These are phyloP conservation scores for Porogramme epimiltina DNA, from an alignment of 1,284 basidiomycete genomes.

Conservation along the genomic window DNA sequence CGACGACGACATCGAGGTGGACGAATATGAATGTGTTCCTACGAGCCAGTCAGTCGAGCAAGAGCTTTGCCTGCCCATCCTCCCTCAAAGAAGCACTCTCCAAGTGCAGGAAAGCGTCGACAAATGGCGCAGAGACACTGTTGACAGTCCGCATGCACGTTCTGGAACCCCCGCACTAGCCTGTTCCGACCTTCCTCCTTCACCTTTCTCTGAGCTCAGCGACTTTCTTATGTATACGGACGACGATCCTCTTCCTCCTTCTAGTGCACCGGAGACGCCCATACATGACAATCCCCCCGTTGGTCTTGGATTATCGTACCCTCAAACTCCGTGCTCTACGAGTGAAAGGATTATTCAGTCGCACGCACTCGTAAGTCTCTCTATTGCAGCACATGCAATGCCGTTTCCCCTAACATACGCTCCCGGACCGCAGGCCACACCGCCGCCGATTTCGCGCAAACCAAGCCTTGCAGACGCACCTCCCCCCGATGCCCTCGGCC, in stretches of 20 bases:
- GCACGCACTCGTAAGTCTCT: too few relatives aligned
- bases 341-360: too few relatives aligned
- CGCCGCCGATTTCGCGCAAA: slow-evolving; percentile 10
- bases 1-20: slow-evolving; percentile 18
- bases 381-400: too few relatives aligned
- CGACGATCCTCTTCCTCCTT: slow-evolving; percentile 3
- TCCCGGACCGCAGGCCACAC: too few relatives aligned
- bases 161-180: neutral
- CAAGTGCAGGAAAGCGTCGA: slow-evolving; percentile 42
- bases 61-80: slow-evolving; percentile 44
- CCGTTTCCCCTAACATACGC: too few relatives aligned
- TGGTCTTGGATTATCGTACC: slow-evolving; percentile 1
- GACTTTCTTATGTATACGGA: slow-evolving; percentile 31
- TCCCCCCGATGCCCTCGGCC: slow-evolving; percentile 18
- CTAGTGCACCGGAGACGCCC: neutral
- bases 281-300: slow-evolving; percentile 1
- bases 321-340: slow-evolving; percentile 19
- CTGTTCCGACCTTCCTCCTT: slow-evolving; percentile 8
- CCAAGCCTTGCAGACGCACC: neutral
- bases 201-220: slow-evolving; percentile 7
- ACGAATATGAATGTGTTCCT: slow-evolving; percentile 49
- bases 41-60: slow-evolving; percentile 72
- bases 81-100: slow-evolving; percentile 26
- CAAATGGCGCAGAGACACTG: slow-evolving; percentile 40
- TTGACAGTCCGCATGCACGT: slow-evolving; percentile 9